Evolutionary conservation across 352 stramenopile genomes (phyloP).

Genomic region (Globisporangium rhizosaccharum): DNA sequence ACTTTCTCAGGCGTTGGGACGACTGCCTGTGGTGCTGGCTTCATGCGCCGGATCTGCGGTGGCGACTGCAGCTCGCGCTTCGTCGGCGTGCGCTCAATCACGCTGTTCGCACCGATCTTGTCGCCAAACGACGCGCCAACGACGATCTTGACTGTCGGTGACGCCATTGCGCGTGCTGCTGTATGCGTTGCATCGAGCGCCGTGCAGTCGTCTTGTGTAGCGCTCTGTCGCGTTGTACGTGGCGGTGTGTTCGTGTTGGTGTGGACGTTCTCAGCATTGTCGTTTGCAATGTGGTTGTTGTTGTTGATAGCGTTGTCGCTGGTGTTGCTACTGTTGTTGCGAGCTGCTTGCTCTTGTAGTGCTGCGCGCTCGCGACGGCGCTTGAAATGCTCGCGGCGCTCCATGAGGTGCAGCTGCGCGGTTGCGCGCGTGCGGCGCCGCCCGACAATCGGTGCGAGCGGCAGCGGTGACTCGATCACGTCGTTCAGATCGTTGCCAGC

Average conservation of each 20-base stretch:
- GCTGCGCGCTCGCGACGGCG: constrained; percentile 18
- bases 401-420: constrained; percentile 21
- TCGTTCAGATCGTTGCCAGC: not conserved
- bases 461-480: constrained; percentile 4
- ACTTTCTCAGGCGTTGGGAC: constrained; percentile 29
- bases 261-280: constrained; percentile 6
- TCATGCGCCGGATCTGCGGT: constrained; percentile 12
- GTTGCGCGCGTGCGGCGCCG: constrained; percentile 28
- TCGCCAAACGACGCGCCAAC: constrained; percentile 25
- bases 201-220: not conserved
- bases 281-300: not conserved
- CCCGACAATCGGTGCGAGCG: constrained; percentile 4
- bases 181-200: not conserved
- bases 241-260: not conserved
- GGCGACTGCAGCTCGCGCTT: constrained; percentile 27
- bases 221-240: not conserved
- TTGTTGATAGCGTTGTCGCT: not conserved
- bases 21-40: constrained; percentile 14
- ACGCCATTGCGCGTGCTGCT: not conserved
- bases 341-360: not conserved
- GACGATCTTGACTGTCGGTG: constrained; percentile 9
- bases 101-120: constrained; percentile 10
- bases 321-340: not conserved
- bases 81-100: constrained; percentile 42
- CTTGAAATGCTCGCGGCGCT: constrained; percentile 25